phyloP scores from a whole-genome alignment of 139 green algal species.

The Auxenochlorella protothecoides region DNA sequence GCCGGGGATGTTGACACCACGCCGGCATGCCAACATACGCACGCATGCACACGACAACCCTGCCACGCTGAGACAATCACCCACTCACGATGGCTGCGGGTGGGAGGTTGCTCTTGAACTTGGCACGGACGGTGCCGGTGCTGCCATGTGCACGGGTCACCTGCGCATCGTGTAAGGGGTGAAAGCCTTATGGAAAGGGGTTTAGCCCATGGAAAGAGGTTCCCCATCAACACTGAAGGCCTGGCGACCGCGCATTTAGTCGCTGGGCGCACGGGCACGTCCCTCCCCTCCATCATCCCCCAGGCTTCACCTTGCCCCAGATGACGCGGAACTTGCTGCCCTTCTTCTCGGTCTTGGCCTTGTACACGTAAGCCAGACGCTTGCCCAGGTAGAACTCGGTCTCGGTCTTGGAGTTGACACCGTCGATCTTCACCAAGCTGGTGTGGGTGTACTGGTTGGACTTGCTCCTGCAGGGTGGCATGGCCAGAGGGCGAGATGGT shows the following conservation, averaged over 20 bases:
- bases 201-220: too few species aligned
- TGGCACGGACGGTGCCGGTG: conserved; percentile 78
- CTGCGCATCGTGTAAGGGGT: conserved; percentile 9
- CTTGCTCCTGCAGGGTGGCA: conserved; percentile 43
- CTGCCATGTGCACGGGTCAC: conserved; percentile 82
- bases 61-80: not conserved
- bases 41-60: not conserved
- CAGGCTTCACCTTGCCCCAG: conserved; percentile 74
- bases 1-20: too few species aligned
- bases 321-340: conserved; percentile 83
- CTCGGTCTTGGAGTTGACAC: conserved; percentile 77
- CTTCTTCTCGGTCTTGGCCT: conserved; percentile 96
- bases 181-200: too few species aligned
- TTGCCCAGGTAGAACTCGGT: conserved; percentile 96
- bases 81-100: conserved; percentile 52
- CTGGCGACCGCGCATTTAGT: too few species aligned
- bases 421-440: conserved; percentile 84
- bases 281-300: too few species aligned
- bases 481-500: too few species aligned
- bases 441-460: conserved; percentile 81
- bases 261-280: too few species aligned
- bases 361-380: conserved; percentile 97
- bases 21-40: too few species aligned
- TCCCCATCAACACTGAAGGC: too few species aligned
- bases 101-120: conserved; percentile 95